Percentiles rank a stretch among this genome's conserved stretches.
Evolutionary conservation across 768 basidiomycete species (phyloP).

Genomic region (Porpolomopsis calyptriformis): DNA sequence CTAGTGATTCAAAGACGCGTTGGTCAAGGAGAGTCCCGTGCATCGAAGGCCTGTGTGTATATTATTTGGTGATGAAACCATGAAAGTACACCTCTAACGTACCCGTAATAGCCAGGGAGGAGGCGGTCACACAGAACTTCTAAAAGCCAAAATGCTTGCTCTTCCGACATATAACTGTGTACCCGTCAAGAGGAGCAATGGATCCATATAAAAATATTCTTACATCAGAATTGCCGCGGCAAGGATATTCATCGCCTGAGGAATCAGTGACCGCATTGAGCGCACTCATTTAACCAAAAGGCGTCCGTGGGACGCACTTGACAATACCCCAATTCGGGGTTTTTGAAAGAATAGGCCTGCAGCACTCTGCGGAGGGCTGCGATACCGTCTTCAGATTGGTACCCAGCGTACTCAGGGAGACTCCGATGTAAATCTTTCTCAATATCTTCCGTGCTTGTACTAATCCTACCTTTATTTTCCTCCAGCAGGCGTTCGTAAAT

Average conservation of each 20-base stretch:
- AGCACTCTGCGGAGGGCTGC: slow-evolving; percentile 75
- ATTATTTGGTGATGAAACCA: slow-evolving; percentile 6
- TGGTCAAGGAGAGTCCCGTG: slow-evolving; percentile 98
- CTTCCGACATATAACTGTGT: slow-evolving; percentile 92
- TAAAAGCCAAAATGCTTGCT: slow-evolving; percentile 95
- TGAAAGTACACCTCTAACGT: slow-evolving; percentile 15
- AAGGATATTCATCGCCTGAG: slow-evolving; percentile 92
- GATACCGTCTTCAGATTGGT: slow-evolving; percentile 86
- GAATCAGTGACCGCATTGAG: slow-evolving; percentile 2
- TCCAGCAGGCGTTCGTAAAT: slow-evolving; percentile 66
- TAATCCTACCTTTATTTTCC: slow-evolving; percentile 68
- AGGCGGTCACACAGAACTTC: slow-evolving; percentile 92
- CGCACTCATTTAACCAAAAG: background rate
- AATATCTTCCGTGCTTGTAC: slow-evolving; percentile 92
- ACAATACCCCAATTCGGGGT: slow-evolving; percentile 90
- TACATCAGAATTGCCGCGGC: slow-evolving; percentile 92
- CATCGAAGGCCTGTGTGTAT: slow-evolving; percentile 73
- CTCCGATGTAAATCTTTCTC: slow-evolving; percentile 97
- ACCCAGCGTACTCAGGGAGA: slow-evolving; percentile 93
- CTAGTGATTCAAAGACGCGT: slow-evolving; percentile 91
- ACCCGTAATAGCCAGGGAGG: slow-evolving; percentile 97
- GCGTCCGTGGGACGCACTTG: slow-evolving; percentile 42
- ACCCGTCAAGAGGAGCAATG: background rate
- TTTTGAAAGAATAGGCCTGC: slow-evolving; percentile 92
- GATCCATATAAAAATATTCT: slow-evolving; percentile 13